phyloP scores from a whole-genome alignment of 2,329 filamentous ascomycete genomes.

The Gnomoniopsis smithogilvyi region DNA sequence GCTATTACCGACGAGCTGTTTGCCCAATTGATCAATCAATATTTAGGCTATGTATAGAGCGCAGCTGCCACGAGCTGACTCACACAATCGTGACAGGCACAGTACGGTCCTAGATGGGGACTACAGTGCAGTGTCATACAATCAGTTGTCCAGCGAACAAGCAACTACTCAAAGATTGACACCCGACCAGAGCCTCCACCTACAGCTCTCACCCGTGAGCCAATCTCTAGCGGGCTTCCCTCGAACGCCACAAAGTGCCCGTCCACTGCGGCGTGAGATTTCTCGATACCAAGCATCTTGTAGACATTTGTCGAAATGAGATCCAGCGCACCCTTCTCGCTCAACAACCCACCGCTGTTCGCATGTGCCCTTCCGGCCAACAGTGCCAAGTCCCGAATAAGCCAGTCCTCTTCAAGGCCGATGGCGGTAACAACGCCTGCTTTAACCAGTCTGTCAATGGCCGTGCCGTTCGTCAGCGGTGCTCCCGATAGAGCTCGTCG shows the following conservation, averaged over 20 bases:
- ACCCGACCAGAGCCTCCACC: slow-evolving; percentile 38
- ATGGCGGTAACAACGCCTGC: slow-evolving; percentile 59
- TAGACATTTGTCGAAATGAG: slow-evolving; percentile 57
- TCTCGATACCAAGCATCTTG: slow-evolving; percentile 50
- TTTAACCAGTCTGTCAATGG: slow-evolving; percentile 52
- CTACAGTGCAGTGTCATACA: background rate
- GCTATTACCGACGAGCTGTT: too few species aligned
- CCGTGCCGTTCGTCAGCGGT: slow-evolving; percentile 63
- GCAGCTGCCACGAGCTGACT: too few species aligned
- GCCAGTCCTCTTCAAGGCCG: slow-evolving; percentile 60
- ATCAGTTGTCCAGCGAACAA: background rate
- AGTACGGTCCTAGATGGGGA: too few species aligned
- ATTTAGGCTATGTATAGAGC: too few species aligned
- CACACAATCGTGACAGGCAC: too few species aligned
- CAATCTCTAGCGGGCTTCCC: slow-evolving; percentile 60
- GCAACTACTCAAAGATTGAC: slow-evolving; percentile 29
- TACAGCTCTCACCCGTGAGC: slow-evolving; percentile 52
- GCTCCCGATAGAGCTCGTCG: slow-evolving; percentile 61
- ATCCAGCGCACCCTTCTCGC: slow-evolving; percentile 51
- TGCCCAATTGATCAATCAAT: too few species aligned
- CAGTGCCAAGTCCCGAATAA: slow-evolving; percentile 56
- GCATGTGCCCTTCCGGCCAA: slow-evolving; percentile 57
- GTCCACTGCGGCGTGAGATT: slow-evolving; percentile 23
- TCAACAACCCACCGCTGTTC: slow-evolving; percentile 54
- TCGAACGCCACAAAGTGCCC: slow-evolving; percentile 61